A percentile compares a stretch with the other conserved stretches of the same genome.
phyloP scores from a whole-genome alignment of 2,329 filamentous ascomycete species.

The Penicillium sp. region DNA sequence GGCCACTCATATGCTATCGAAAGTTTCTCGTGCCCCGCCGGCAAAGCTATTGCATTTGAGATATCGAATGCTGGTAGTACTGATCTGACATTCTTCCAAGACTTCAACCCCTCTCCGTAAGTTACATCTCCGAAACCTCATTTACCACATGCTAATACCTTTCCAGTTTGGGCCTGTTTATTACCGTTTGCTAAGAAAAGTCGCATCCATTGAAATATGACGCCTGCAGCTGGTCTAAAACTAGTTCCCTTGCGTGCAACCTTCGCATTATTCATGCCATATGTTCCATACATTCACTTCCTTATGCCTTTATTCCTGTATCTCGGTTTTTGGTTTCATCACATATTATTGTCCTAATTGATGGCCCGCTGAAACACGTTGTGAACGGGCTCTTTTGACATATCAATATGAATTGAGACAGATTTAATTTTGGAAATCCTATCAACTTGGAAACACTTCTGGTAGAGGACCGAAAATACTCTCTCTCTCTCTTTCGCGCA shows the following conservation, averaged over 20 bases:
- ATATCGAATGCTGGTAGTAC: constrained; percentile 54
- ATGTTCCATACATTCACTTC: not conserved
- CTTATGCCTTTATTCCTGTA: not conserved
- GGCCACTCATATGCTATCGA: constrained; percentile 57
- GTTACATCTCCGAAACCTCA: constrained; percentile 13
- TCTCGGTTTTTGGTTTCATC: not conserved
- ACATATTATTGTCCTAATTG: not conserved
- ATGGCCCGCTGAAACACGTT: not conserved
- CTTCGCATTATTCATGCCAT: not conserved
- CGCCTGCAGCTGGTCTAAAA: not conserved
- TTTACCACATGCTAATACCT: not conserved
- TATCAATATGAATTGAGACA: not conserved
- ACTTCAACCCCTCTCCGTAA: constrained; percentile 57
- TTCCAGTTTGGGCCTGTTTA: not conserved
- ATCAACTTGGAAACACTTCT: not conserved
- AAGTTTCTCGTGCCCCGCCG: constrained; percentile 57
- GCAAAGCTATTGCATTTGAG: constrained; percentile 53
- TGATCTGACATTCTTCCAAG: constrained; percentile 62
- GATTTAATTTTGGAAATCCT: too few relatives aligned
- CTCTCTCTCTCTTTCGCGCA: not conserved
- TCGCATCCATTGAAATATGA: not conserved
- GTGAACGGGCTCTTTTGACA: not conserved
- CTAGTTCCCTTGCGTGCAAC: not conserved
- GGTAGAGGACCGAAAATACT: not conserved
- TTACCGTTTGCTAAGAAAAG: not conserved